Conservation (phyloP, 2,329 filamentous ascomycete species). For the Pseudogymnoascus sp. region DNA sequence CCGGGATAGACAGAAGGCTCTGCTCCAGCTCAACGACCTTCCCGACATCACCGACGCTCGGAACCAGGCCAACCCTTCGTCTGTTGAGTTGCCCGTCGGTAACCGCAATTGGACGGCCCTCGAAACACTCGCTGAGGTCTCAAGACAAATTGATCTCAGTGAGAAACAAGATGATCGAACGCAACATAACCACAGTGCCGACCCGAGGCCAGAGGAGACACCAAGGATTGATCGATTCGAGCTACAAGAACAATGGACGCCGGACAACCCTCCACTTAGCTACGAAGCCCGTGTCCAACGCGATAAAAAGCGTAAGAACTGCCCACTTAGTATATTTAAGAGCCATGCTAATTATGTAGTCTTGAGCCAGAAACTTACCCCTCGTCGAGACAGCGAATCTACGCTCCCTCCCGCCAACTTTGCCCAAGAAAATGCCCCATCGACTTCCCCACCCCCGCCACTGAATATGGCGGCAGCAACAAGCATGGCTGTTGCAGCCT, state of each 20-base stretch:
- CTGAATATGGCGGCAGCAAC: slow-evolving; percentile 24
- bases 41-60: slow-evolving; percentile 39
- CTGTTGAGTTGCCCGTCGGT: slow-evolving; percentile 35
- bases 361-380: slow-evolving; percentile 15
- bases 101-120: slow-evolving; percentile 68
- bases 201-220: slow-evolving; percentile 18
- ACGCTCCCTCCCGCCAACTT: slow-evolving; percentile 16
- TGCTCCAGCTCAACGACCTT: slow-evolving; percentile 65
- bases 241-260: slow-evolving; percentile 50
- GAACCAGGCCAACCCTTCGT: slow-evolving; percentile 31
- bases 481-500: slow-evolving; percentile 22
- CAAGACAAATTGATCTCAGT: slow-evolving; percentile 64
- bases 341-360: slow-evolving; percentile 22
- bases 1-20: slow-evolving; percentile 66
- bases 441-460: slow-evolving; percentile 20
- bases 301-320: slow-evolving; percentile 34
- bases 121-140: slow-evolving; percentile 82
- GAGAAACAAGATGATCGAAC: slow-evolving; percentile 51
- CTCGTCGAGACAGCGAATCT: slow-evolving; percentile 18
- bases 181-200: slow-evolving; percentile 38
- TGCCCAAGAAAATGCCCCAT: slow-evolving; percentile 19
- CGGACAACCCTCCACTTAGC: slow-evolving; percentile 47
- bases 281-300: slow-evolving; percentile 36
- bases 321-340: slow-evolving; percentile 11
- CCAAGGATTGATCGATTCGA: slow-evolving; percentile 35